These are phyloP conservation scores for Xylariaceae sp. DNA, from an alignment of 2,329 filamentous ascomycete genomes.

Conservation along the genomic window DNA sequence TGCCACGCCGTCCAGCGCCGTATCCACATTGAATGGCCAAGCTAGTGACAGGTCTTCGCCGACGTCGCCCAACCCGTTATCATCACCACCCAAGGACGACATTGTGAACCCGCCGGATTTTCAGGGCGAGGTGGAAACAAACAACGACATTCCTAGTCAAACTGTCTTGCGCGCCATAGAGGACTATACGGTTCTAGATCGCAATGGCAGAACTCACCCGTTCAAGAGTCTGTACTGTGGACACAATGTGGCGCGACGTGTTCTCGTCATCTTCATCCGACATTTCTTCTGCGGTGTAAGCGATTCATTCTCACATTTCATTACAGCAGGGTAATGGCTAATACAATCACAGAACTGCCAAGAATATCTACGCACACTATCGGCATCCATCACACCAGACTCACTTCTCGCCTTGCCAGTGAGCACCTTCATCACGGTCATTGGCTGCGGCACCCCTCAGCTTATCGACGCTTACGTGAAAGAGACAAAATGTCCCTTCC, in stretches of 20 bases:
- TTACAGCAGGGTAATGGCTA: slow-evolving; percentile 1
- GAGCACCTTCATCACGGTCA: slow-evolving; percentile 61
- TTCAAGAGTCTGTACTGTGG: slow-evolving; percentile 63
- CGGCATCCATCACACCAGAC: slow-evolving; percentile 52
- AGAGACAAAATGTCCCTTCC: slow-evolving; percentile 63
- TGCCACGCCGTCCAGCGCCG: neutral
- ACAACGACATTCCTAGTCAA: slow-evolving; percentile 50
- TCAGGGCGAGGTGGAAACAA: slow-evolving; percentile 51
- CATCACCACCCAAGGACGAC: slow-evolving; percentile 26
- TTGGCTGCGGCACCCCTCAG: slow-evolving; percentile 67
- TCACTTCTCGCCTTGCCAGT: slow-evolving; percentile 47
- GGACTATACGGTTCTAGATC: slow-evolving; percentile 57
- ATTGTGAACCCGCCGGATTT: slow-evolving; percentile 48
- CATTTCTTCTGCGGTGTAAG: slow-evolving; percentile 79
- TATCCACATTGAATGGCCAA: neutral
- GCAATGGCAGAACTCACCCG: slow-evolving; percentile 52
- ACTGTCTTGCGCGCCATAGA: slow-evolving; percentile 50
- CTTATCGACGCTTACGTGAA: slow-evolving; percentile 65
- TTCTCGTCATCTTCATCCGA: slow-evolving; percentile 69
- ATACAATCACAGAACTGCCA: slow-evolving; percentile 62
- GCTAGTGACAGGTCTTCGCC: neutral
- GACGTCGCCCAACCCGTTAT: neutral
- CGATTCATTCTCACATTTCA: slow-evolving; percentile 15
- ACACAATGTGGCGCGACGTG: slow-evolving; percentile 48
- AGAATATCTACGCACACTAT: slow-evolving; percentile 64